Conservation (phyloP, 2,329 filamentous ascomycete genomes). For the Penicillium sp. region DNA sequence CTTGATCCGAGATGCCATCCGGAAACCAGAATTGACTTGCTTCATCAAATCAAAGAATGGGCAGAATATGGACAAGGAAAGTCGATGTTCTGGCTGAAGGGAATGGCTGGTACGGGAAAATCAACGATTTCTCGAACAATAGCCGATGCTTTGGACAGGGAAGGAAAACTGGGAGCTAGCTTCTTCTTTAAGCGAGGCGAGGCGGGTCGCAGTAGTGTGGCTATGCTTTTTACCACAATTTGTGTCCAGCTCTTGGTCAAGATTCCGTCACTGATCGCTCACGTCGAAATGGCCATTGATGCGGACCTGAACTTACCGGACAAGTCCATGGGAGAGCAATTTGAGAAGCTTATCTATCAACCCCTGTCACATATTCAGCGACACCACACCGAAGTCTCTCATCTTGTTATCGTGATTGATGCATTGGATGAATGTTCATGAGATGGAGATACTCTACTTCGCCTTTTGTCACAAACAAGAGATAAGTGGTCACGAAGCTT, state of each 20-base stretch:
- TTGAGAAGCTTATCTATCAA: conserved; percentile 26
- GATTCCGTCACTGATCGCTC: conserved; percentile 27
- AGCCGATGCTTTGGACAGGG: neutral
- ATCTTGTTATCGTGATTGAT: conserved; percentile 25
- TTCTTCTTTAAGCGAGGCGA: conserved; percentile 22
- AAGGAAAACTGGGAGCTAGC: conserved; percentile 9
- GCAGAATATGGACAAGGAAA: neutral
- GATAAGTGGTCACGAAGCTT: conserved; percentile 14
- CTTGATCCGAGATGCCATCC: no score
- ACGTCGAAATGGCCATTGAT: conserved; percentile 20
- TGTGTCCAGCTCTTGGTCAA: conserved; percentile 28
- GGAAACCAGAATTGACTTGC: neutral
- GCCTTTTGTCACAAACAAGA: conserved; percentile 18
- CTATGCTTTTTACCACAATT: conserved; percentile 39
- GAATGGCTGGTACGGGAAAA: conserved; percentile 4
- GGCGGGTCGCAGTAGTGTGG: conserved; percentile 23
- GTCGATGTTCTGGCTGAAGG: conserved; percentile 3
- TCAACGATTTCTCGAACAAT: conserved; percentile 5
- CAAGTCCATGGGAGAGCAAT: conserved; percentile 28
- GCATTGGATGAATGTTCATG: conserved; percentile 30
- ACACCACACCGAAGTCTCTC: conserved; percentile 3
- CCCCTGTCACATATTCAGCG: conserved; percentile 18
- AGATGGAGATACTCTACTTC: conserved; percentile 21
- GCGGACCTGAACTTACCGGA: conserved; percentile 23
- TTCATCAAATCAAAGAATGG: conserved; percentile 2